These are phyloP conservation scores for Citrus medica DNA, from an alignment of 345 rosid genomes.

Conservation along the genomic window DNA sequence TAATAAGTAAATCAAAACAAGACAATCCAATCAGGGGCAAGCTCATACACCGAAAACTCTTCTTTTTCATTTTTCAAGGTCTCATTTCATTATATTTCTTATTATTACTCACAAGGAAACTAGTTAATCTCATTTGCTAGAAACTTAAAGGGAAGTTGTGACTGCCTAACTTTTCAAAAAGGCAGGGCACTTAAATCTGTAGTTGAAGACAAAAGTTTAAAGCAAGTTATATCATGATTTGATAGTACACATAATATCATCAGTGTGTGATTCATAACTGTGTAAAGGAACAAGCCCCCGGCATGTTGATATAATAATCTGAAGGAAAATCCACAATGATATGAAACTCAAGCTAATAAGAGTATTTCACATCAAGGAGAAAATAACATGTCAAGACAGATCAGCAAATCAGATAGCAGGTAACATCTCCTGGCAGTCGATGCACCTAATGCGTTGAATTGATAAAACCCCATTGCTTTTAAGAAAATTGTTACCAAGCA, in stretches of 20 bases:
- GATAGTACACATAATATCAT: too few species aligned
- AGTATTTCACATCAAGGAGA: not conserved
- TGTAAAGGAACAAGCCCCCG: not conserved
- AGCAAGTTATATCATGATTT: not conserved
- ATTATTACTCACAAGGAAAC: not conserved
- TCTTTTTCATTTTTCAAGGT: too few species aligned
- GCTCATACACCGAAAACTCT: not conserved
- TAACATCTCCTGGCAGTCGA: not conserved
- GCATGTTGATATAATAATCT: not conserved
- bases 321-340: not conserved
- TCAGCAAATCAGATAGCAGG: not conserved
- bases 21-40: not conserved
- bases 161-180: not conserved
- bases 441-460: not conserved
- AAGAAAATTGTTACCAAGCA: not conserved
- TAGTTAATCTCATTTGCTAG: not conserved
- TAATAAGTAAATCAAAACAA: not conserved
- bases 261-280: not conserved
- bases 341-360: not conserved
- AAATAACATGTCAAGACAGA: not conserved
- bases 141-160: not conserved
- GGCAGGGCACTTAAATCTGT: not conserved
- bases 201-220: not conserved
- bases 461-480: not conserved
- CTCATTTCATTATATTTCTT: not conserved